Conservation (phyloP, 345 rosid species). For the Psidium friedrichsthalianum region DNA sequence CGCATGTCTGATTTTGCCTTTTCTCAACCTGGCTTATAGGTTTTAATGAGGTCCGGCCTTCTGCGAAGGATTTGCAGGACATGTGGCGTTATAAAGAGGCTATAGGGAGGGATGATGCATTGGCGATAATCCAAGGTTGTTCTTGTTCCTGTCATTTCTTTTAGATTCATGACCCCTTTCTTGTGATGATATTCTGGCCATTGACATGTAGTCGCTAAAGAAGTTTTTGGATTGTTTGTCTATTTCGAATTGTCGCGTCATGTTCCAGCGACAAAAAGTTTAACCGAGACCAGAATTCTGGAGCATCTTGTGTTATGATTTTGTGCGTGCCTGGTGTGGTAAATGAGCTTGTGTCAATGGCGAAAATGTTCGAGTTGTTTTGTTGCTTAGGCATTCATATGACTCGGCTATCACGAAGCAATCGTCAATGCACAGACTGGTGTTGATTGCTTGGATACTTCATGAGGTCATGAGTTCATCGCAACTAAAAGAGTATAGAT, state of each 20-base stretch:
- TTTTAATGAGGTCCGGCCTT: conserved; percentile 51
- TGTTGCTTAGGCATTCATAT: neutral
- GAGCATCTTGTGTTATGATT: neutral
- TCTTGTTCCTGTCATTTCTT: neutral
- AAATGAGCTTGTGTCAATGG: neutral
- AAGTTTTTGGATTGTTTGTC: neutral
- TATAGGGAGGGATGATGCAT: conserved; percentile 34
- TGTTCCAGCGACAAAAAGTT: neutral
- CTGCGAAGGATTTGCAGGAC: conserved; percentile 74
- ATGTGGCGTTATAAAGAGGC: conserved; percentile 48
- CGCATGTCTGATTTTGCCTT: neutral
- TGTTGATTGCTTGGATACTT: neutral
- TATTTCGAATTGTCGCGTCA: neutral
- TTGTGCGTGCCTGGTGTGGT: neutral
- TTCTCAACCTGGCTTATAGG: conserved; percentile 23
- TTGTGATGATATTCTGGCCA: neutral
- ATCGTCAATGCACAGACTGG: neutral
- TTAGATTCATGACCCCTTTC: neutral
- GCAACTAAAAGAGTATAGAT: neutral
- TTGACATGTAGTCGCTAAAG: neutral
- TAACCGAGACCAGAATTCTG: neutral
- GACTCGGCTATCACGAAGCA: neutral
- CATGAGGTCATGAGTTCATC: neutral
- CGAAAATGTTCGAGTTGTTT: neutral
- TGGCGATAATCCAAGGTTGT: conserved; percentile 57